phyloP scores from a whole-genome alignment of 768 basidiomycete genomes.

The button mushroom (Agaricus bisporus) region DNA sequence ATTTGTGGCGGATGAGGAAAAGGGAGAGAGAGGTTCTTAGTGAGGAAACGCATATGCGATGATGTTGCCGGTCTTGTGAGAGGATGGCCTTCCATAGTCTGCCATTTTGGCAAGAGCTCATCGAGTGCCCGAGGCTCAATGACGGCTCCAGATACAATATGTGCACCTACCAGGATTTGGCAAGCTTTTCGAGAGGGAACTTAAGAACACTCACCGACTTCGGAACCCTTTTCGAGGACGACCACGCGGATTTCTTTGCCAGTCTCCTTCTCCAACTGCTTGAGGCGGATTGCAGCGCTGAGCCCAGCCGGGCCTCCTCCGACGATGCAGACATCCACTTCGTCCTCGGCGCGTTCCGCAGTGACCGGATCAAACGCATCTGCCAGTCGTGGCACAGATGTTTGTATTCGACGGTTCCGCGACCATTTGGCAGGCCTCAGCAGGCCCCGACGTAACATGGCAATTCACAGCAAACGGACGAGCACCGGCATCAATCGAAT shows the following conservation, averaged over 20 bases:
- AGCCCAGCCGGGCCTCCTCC: slow-evolving; percentile 95
- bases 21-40: slow-evolving; percentile 59
- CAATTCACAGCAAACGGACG: background rate
- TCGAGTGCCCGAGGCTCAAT: slow-evolving; percentile 89
- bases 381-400: background rate
- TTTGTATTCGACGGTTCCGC: background rate
- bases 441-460: slow-evolving; percentile 1
- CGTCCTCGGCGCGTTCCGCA: slow-evolving; percentile 83
- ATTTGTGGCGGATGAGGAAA: slow-evolving; percentile 97
- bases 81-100: slow-evolving; percentile 57
- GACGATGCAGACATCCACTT: slow-evolving; percentile 96
- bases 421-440: background rate
- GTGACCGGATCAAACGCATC: slow-evolving; percentile 41
- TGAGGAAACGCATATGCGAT: slow-evolving; percentile 83
- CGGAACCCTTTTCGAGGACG: slow-evolving; percentile 90
- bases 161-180: slow-evolving; percentile 55
- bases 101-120: slow-evolving; percentile 88
- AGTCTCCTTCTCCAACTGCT: slow-evolving; percentile 80
- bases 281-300: slow-evolving; percentile 91
- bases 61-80: slow-evolving; percentile 73
- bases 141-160: slow-evolving; percentile 94
- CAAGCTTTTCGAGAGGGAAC: background rate
- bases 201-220: slow-evolving; percentile 55
- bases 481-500: background rate
- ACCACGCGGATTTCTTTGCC: slow-evolving; percentile 85